Base-by-base conservation (phyloP, 1,284 basidiomycete species). In the Pseudozyma sp. region DNA sequence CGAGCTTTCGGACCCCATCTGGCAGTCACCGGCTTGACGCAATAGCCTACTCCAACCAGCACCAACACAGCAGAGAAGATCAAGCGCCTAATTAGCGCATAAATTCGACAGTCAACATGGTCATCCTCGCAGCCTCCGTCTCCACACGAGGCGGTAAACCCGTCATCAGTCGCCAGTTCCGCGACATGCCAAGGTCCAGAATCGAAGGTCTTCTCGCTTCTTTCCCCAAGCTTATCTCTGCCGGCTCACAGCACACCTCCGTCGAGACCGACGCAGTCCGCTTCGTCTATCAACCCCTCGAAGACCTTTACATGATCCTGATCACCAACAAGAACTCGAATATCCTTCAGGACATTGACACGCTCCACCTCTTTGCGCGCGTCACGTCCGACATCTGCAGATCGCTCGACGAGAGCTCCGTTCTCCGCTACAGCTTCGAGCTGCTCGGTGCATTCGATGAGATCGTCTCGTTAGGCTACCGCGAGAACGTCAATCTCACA, bases 261-360 rank as follows among this genome's bases (percentile, higher is more conserved):
- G 92, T 85, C 66, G 83, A 85, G 69, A 84, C 83, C 21, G 83
- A 84, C 34, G 65, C 73, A 12, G 82, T 84, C 44, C 93, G 97
- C 78, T 99, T 95, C 85, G 96, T 99, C 79, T 99, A 98, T 86
- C 95, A 97, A 83, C 96, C 96, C 0, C 90, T 99, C 53, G 97
- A 99, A 86, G 96, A 99, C 85, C 90, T 99, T 52, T 98, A 97
- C 86, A 96, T 99, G 76, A 90, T 99, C 76, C 89, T 99, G 76
- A 96, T 99, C 87, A 99, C 96, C 65, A 99, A 97, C 87, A 97
- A 97, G 86, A 93, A 93, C 18, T 95, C 93, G 36, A 99, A 99
- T 85, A 99, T 99, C 83, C 88, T 99, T 43, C 97, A 97, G 87
- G 97, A 99, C 86, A 97, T 98, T 77, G 93, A 96, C 74, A 97